Conservation (phyloP, 2,329 filamentous ascomycete genomes). For the Ceratocystiopsis minuta region DNA sequence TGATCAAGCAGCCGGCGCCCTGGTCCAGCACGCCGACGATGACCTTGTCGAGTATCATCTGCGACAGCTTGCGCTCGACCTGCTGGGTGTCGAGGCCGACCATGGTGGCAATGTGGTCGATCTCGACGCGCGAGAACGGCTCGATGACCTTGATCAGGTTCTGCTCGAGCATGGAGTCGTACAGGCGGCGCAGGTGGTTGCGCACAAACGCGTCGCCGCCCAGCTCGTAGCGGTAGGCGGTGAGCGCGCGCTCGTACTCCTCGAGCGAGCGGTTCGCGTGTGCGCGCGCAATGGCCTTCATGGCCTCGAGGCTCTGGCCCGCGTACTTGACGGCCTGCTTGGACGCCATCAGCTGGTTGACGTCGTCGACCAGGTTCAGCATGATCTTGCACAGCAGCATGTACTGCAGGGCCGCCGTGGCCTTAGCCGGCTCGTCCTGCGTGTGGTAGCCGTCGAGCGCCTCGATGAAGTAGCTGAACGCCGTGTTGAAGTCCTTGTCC, state of each 20-base stretch:
- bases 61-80: conserved; percentile 92
- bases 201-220: conserved; percentile 92
- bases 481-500: conserved; percentile 97
- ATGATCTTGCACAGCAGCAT: conserved; percentile 99
- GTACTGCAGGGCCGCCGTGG: conserved; percentile 96
- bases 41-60: conserved; percentile 99
- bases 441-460: conserved; percentile 92
- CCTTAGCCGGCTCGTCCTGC: conserved; percentile 72
- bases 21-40: conserved; percentile 96
- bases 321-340: conserved; percentile 97
- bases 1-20: conserved; percentile 90
- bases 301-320: conserved; percentile 87
- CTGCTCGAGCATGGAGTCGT: conserved; percentile 98
- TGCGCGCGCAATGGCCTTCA: conserved; percentile 95
- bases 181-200: conserved; percentile 84
- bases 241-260: conserved; percentile 88
- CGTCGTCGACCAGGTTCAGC: conserved; percentile 92
- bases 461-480: conserved; percentile 98
- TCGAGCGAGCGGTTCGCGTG: conserved; percentile 91
- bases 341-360: conserved; percentile 82
- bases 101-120: conserved; percentile 93
- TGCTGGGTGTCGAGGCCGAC: conserved; percentile 90
- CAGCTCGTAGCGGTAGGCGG: conserved; percentile 80
- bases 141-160: conserved; percentile 99
- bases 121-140: conserved; percentile 92